A percentile compares a stretch with the other conserved stretches of the same genome.
These are phyloP conservation scores for Tulasnella sp. DNA, from an alignment of 768 basidiomycete genomes.

Conservation along the genomic window DNA sequence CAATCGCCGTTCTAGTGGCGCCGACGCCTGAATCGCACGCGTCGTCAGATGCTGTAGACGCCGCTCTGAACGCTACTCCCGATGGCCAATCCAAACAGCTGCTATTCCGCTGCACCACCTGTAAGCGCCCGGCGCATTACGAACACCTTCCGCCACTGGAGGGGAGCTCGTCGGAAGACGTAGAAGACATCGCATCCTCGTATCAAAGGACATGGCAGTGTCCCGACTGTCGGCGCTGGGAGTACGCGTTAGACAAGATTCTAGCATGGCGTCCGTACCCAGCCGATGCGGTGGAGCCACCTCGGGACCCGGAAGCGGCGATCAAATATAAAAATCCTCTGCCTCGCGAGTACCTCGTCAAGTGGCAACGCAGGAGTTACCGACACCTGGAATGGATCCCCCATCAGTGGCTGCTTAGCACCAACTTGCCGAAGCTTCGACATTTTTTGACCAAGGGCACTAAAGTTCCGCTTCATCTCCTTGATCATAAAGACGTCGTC, in stretches of 20 bases:
- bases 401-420: slow-evolving; percentile 77
- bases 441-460: slow-evolving; percentile 64
- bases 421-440: slow-evolving; percentile 53
- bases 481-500: slow-evolving; percentile 30
- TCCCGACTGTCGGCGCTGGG: slow-evolving; percentile 63
- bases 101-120: slow-evolving; percentile 72
- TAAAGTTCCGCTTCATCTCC: slow-evolving; percentile 48
- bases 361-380: slow-evolving; percentile 75
- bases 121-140: slow-evolving; percentile 78
- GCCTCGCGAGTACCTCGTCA: slow-evolving; percentile 88
- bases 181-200: slow-evolving; percentile 41
- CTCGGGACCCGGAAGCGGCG: slow-evolving; percentile 29
- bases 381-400: slow-evolving; percentile 75
- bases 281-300: slow-evolving; percentile 45
- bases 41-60: slow-evolving; percentile 17
- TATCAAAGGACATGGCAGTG: slow-evolving; percentile 65
- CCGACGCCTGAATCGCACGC: neutral
- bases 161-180: slow-evolving; percentile 26
- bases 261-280: slow-evolving; percentile 87
- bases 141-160: slow-evolving; percentile 48
- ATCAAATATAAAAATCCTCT: slow-evolving; percentile 47
- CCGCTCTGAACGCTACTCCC: neutral
- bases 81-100: slow-evolving; percentile 25
- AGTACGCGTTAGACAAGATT: slow-evolving; percentile 65
- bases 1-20: neutral